phyloP scores from a whole-genome alignment of 2,329 filamentous ascomycete genomes.

The Hypoxylon sp. region DNA sequence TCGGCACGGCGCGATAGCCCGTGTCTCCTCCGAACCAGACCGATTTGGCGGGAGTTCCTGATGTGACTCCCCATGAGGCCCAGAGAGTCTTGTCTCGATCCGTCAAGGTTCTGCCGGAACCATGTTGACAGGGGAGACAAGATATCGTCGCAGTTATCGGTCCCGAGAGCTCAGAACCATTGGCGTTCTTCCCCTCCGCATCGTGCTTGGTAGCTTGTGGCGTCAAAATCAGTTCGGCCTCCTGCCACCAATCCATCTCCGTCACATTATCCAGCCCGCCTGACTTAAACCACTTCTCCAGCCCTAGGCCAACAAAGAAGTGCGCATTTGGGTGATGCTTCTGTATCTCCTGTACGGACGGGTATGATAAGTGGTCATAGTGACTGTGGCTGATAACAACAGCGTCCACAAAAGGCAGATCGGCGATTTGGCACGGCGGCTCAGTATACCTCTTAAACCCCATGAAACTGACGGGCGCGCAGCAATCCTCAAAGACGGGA shows the following conservation, averaged over 20 bases:
- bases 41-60: slow-evolving; percentile 73
- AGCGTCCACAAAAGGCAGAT: slow-evolving; percentile 82
- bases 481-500: slow-evolving; percentile 91
- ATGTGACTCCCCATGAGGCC: slow-evolving; percentile 86
- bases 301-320: slow-evolving; percentile 88
- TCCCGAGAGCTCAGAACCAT: slow-evolving; percentile 51
- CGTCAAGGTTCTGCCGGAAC: slow-evolving; percentile 75
- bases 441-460: slow-evolving; percentile 85
- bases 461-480: slow-evolving; percentile 79
- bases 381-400: slow-evolving; percentile 91
- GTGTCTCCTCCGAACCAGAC: slow-evolving; percentile 94
- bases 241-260: slow-evolving; percentile 97
- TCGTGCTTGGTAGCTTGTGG: slow-evolving; percentile 48
- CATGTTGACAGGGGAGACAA: slow-evolving; percentile 89
- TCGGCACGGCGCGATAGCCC: slow-evolving; percentile 85
- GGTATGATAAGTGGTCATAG: slow-evolving; percentile 90
- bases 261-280: slow-evolving; percentile 82
- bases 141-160: slow-evolving; percentile 79
- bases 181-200: slow-evolving; percentile 50
- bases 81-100: slow-evolving; percentile 86
- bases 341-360: slow-evolving; percentile 79
- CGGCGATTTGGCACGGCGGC: slow-evolving; percentile 80
- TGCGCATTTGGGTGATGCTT: slow-evolving; percentile 82
- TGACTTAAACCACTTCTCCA: slow-evolving; percentile 84
- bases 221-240: slow-evolving; percentile 76